These are phyloP conservation scores for Alectoria sarmentosa DNA, from an alignment of 495 filamentous ascomycete species.

Conservation along the genomic window DNA sequence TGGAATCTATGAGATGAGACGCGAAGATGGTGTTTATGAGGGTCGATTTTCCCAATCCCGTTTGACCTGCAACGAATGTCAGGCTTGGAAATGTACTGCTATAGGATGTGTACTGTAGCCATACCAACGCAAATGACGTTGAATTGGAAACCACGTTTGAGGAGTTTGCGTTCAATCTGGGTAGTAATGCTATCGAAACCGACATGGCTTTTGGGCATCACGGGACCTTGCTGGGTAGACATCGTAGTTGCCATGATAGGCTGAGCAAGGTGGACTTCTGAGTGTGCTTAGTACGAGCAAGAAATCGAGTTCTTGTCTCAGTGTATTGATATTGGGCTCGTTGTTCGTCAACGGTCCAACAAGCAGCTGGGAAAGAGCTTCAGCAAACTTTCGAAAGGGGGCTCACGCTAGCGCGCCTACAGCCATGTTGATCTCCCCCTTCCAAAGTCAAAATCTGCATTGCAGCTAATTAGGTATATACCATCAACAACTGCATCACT, in stretches of 20 bases:
- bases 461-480: too few relatives aligned
- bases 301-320: not conserved
- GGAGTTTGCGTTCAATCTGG: constrained; percentile 97
- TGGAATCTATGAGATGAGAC: constrained; percentile 97
- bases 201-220: constrained; percentile 94
- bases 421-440: too few relatives aligned
- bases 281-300: not conserved
- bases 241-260: constrained; percentile 47
- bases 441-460: constrained; percentile 2
- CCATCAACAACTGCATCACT: not conserved
- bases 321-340: not conserved
- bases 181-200: constrained; percentile 99
- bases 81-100: not conserved
- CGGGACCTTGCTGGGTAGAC: constrained; percentile 41
- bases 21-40: constrained; percentile 99
- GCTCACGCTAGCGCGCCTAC: constrained; percentile 16
- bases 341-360: not conserved
- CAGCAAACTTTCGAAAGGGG: constrained; percentile 15
- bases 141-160: constrained; percentile 99
- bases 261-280: not conserved
- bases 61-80: constrained; percentile 63
- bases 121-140: constrained; percentile 99
- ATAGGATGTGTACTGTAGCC: constrained; percentile 27
- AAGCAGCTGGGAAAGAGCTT: constrained; percentile 16
- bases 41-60: constrained; percentile 96